Evolutionary conservation across 768 basidiomycete species (phyloP).

Genomic region (Agaricus sinodeliciosus): DNA sequence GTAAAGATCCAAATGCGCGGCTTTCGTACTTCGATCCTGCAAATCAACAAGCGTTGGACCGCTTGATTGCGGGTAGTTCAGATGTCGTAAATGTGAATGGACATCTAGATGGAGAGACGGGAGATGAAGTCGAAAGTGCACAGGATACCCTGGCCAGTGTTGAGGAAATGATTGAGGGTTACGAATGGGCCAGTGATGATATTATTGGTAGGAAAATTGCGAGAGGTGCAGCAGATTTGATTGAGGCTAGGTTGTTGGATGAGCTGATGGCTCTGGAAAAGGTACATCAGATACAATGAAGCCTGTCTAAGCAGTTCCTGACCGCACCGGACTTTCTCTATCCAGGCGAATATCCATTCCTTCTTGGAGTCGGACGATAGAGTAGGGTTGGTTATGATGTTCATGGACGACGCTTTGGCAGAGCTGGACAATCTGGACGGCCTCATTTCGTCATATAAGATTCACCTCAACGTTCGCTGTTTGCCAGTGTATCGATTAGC

Average conservation of each 20-base stretch:
- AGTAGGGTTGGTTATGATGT: conserved; percentile 76
- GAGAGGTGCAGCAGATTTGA: conserved; percentile 79
- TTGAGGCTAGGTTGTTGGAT: conserved; percentile 83
- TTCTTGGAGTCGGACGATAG: conserved; percentile 96
- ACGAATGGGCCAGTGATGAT: conserved; percentile 90
- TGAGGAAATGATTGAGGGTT: conserved; percentile 98
- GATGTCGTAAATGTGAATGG: conserved; percentile 17
- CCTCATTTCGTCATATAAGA: conserved; percentile 88
- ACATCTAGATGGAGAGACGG: conserved; percentile 45
- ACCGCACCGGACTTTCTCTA: neutral
- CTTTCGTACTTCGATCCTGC: conserved; percentile 80
- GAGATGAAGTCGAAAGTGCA: conserved; percentile 53
- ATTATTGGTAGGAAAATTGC: conserved; percentile 58
- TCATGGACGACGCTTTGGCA: conserved; percentile 80
- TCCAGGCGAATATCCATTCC: conserved; percentile 92
- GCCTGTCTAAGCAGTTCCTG: neutral
- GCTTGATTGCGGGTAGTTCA: conserved; percentile 43
- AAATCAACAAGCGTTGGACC: conserved; percentile 69
- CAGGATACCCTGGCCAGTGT: conserved; percentile 86
- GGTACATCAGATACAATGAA: conserved; percentile 33
- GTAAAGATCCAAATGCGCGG: conserved; percentile 61
- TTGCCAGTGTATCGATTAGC: conserved; percentile 2
- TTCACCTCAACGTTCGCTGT: conserved; percentile 81
- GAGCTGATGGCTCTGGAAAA: conserved; percentile 92
- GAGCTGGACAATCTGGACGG: conserved; percentile 91